Base-by-base conservation (phyloP, 306 rosid species). In the Betula pendula region DNA sequence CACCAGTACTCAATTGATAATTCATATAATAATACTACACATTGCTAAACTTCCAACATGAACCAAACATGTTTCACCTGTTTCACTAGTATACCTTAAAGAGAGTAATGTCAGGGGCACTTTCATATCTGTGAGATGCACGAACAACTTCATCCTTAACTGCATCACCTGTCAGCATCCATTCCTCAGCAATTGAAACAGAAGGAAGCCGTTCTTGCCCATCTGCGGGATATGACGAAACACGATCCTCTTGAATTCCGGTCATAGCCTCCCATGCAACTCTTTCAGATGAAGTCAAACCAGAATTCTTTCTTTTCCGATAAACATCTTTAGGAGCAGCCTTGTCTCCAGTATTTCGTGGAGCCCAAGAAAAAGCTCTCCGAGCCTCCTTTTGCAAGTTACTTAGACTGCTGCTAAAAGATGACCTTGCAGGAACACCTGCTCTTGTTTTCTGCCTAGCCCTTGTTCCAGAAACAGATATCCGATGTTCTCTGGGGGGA, bases 261-360 rank as follows among this genome's bases (percentile, higher is more conserved):
- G 98, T 82, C 98, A 94, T 94, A 38, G 95, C 96, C 86, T 94
- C 98, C 98, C 98, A 94, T 73, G 97, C 86, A 82, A 89, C 96
- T 87, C 91, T 90, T 69, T 94, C 98, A 66, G 98, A 94, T 53
- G 92, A 89, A 49, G 96, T 77, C 79, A 94, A 84, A 72, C 98
- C 98, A 78, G 98, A 92, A 84, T 89, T 94, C 83, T 94, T 92
- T 86, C 98, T 92, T 88, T 94, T 94, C 87, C 97, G 84, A 81
- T 92, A 90, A 70, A 65, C 87, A 82, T 94, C 97, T 88, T 94
- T 94, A 40, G 96, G 92, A 76, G 94, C 82, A 71, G 87, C 76
- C 88, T 84, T 90, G 55, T 92, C 98, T 67, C 85, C 95, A 1
- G 86, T 69, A 81, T 88, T 92, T 82, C 88, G 88, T 19, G 97